Evolutionary conservation across 2,329 filamentous ascomycete genomes (phyloP).

Genomic region (Cladophialophora yegresii): DNA sequence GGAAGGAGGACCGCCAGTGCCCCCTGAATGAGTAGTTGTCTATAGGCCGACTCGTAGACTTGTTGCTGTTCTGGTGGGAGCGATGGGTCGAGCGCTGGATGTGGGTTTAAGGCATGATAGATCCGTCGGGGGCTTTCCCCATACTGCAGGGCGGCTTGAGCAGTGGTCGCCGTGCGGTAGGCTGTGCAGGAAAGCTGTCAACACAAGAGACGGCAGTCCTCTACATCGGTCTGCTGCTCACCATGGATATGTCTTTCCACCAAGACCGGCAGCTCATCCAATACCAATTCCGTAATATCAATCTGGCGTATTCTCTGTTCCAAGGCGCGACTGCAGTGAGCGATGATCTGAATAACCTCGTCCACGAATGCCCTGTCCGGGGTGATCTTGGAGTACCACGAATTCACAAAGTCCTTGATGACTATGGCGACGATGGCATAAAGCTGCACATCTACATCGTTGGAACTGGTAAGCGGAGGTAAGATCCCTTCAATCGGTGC

Average conservation of each 20-base stretch:
- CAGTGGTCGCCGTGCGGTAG: constrained; percentile 68
- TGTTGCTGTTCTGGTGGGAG: constrained; percentile 53
- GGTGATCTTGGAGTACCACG: constrained; percentile 92
- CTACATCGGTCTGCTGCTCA: constrained; percentile 45
- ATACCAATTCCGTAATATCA: constrained; percentile 76
- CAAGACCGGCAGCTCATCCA: constrained; percentile 85
- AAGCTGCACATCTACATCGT: constrained; percentile 88
- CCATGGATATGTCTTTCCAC: constrained; percentile 78
- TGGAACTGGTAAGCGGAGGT: constrained; percentile 88
- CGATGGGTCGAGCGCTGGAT: constrained; percentile 64
- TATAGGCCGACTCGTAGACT: constrained; percentile 79
- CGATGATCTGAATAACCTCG: constrained; percentile 86
- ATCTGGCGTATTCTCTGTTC: constrained; percentile 82
- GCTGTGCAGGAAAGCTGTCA: constrained; percentile 52
- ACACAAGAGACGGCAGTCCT: constrained; percentile 6
- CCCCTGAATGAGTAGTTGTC: constrained; percentile 82
- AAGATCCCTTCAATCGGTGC: constrained; percentile 76
- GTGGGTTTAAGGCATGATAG: constrained; percentile 81
- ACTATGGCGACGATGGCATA: constrained; percentile 91
- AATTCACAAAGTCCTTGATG: constrained; percentile 83
- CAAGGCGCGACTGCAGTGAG: constrained; percentile 83
- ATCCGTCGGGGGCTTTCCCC: constrained; percentile 65
- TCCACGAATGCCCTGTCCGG: constrained; percentile 84
- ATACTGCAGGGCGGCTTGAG: constrained; percentile 61
- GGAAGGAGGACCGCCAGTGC: constrained; percentile 81